These are phyloP conservation scores for Aurinia saxatilis DNA, from an alignment of 345 rosid genomes.

Conservation along the genomic window DNA sequence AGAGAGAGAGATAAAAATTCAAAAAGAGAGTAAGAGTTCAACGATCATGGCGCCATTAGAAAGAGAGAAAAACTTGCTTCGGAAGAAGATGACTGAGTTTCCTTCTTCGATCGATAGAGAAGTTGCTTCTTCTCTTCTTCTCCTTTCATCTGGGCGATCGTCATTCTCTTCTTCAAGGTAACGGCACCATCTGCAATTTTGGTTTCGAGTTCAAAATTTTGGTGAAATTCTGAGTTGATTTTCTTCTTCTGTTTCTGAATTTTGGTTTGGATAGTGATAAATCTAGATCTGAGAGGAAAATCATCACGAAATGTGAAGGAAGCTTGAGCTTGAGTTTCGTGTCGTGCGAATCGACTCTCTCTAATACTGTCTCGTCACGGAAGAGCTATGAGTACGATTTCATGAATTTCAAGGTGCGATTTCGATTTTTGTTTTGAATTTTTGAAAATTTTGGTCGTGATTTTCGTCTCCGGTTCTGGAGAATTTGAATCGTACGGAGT, in stretches of 20 bases:
- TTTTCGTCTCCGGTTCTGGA: not conserved
- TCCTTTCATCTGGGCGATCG: conserved; percentile 36
- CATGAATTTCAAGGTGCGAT: conserved; percentile 47
- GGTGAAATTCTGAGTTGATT: not conserved
- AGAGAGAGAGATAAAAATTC: conserved; percentile 6
- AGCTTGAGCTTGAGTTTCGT: conserved; percentile 33
- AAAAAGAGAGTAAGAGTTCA: not conserved
- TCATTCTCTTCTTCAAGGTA: conserved; percentile 28
- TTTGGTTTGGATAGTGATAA: not conserved
- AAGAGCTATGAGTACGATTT: not conserved
- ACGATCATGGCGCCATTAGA: conserved; percentile 43
- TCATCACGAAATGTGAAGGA: not conserved
- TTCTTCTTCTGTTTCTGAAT: not conserved
- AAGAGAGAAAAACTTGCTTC: not conserved
- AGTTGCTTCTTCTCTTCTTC: conserved; percentile 71
- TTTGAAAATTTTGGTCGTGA: not conserved
- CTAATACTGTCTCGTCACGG: conserved; percentile 29
- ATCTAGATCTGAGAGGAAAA: not conserved
- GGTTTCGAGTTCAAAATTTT: not conserved
- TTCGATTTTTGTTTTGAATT: too few relatives aligned
- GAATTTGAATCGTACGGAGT: not conserved
- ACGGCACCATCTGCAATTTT: not conserved
- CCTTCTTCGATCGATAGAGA: conserved; percentile 53
- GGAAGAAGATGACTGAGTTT: conserved; percentile 36
- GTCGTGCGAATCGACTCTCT: conserved; percentile 36